Conservation (phyloP, 495 filamentous ascomycete genomes). For the Coniosporium apollinis region DNA sequence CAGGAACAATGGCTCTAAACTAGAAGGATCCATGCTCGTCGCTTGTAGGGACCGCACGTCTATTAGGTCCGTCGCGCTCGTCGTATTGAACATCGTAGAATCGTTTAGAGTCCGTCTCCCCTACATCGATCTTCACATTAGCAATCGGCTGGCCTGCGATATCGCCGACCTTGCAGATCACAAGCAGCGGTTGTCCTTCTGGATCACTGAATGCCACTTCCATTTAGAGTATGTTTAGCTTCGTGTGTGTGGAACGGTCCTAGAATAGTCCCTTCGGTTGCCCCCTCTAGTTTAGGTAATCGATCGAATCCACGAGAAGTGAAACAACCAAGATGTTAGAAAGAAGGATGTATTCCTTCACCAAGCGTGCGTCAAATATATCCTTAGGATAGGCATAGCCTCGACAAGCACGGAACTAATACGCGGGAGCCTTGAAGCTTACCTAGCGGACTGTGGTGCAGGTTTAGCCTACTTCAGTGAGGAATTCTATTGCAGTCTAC, state of each 20-base stretch:
- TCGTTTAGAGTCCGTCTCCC: constrained; percentile 80
- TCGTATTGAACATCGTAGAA: constrained; percentile 83
- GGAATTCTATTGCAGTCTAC: constrained; percentile 24
- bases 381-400: constrained; percentile 10
- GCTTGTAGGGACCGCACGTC: constrained; percentile 59
- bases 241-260: constrained; percentile 93
- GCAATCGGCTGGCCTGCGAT: constrained; percentile 46
- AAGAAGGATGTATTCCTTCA: constrained; percentile 82
- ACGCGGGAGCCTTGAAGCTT: no score
- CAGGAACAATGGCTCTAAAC: constrained; percentile 77
- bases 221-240: constrained; percentile 45
- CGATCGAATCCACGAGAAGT: constrained; percentile 75
- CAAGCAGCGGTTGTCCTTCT: constrained; percentile 53
- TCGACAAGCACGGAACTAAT: no score
- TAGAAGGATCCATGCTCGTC: constrained; percentile 61
- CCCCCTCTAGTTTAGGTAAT: constrained; percentile 66
- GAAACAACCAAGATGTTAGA: constrained; percentile 83
- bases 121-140: constrained; percentile 70
- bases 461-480: constrained; percentile 25
- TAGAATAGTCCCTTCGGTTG: constrained; percentile 81
- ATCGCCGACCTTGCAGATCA: constrained; percentile 61
- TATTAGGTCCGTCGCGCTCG: constrained; percentile 53
- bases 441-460: constrained; percentile 27
- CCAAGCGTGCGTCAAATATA: background rate
- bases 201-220: constrained; percentile 54